Conservation (phyloP, 2,329 filamentous ascomycete genomes). For the Domatiomyces globalis region DNA sequence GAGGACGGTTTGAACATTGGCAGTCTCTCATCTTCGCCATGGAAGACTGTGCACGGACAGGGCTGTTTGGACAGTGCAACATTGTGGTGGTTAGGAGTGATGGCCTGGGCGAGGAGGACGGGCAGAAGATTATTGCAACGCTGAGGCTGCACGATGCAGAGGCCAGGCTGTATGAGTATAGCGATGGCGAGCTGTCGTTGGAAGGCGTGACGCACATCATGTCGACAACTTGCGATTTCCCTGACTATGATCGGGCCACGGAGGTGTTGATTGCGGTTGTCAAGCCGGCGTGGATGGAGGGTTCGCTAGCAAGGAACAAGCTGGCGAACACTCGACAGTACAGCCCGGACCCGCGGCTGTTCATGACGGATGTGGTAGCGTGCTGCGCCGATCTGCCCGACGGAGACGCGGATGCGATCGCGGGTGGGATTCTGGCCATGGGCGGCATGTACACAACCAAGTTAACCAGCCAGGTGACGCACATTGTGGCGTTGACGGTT, state of each 20-base stretch:
- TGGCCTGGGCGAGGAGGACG: conserved; percentile 26
- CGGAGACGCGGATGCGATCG: conserved; percentile 81
- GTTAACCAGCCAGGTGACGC: conserved; percentile 63
- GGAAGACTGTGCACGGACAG: conserved; percentile 3
- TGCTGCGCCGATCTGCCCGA: conserved; percentile 72
- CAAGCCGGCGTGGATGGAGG: conserved; percentile 63
- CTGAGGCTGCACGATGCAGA: conserved; percentile 1
- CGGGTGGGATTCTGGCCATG: conserved; percentile 75
- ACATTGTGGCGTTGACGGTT: conserved; percentile 69
- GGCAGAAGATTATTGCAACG: conserved; percentile 15
- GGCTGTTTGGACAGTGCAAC: conserved; percentile 32
- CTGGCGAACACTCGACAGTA: conserved; percentile 67
- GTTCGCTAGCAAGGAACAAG: conserved; percentile 55
- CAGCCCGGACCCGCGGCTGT: conserved; percentile 79
- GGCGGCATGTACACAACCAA: conserved; percentile 66
- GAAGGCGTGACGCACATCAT: conserved; percentile 49
- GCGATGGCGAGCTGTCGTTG: conserved; percentile 19
- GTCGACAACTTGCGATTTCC: conserved; percentile 74
- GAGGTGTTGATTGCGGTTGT: conserved; percentile 73
- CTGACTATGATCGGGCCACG: conserved; percentile 62
- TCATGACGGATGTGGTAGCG: conserved; percentile 73
- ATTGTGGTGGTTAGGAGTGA: conserved; percentile 33
- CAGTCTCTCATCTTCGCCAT: conserved; percentile 3
- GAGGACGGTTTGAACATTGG: not conserved
- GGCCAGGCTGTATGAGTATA: not conserved